These are phyloP conservation scores for Hericium rajendrae DNA, from an alignment of 768 basidiomycete genomes.

Conservation along the genomic window DNA sequence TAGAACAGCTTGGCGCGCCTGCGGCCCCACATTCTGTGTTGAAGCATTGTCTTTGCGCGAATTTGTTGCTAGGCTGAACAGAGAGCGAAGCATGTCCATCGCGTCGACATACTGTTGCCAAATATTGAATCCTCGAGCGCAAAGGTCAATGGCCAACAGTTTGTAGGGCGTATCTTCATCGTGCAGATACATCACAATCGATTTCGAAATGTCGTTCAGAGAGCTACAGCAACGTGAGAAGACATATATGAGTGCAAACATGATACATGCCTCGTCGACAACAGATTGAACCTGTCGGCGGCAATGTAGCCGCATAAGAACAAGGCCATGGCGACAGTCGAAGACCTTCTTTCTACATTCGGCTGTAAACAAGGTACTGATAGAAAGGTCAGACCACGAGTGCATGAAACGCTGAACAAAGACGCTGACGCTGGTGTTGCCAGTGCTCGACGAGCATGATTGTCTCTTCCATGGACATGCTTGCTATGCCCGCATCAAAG, in stretches of 20 bases:
- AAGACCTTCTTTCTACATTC: slow-evolving; percentile 47
- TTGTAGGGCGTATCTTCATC: slow-evolving; percentile 60
- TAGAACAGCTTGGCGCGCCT: slow-evolving; percentile 76
- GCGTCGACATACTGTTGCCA: slow-evolving; percentile 95
- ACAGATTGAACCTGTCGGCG: slow-evolving; percentile 64
- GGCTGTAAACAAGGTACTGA: slow-evolving; percentile 57
- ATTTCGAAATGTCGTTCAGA: slow-evolving; percentile 78
- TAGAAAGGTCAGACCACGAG: slow-evolving; percentile 1
- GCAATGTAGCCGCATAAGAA: slow-evolving; percentile 81
- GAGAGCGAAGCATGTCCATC: slow-evolving; percentile 74
- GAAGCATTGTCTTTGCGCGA: slow-evolving; percentile 60
- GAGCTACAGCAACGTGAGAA: slow-evolving; percentile 33
- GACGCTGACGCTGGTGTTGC: slow-evolving; percentile 50
- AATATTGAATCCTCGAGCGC: slow-evolving; percentile 82
- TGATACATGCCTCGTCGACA: slow-evolving; percentile 54
- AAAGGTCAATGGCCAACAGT: slow-evolving; percentile 78
- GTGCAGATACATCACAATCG: slow-evolving; percentile 68
- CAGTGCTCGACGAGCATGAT: slow-evolving; percentile 47
- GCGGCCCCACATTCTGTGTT: slow-evolving; percentile 58
- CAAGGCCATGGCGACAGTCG: slow-evolving; percentile 56
- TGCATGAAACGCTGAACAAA: slow-evolving; percentile 1
- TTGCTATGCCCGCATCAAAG: slow-evolving; percentile 66
- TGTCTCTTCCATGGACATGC: slow-evolving; percentile 60
- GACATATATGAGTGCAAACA: background rate
- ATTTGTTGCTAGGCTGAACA: slow-evolving; percentile 74